Evolutionary conservation across 345 rosid species (phyloP).

Genomic region (Alliaria petiolata): DNA sequence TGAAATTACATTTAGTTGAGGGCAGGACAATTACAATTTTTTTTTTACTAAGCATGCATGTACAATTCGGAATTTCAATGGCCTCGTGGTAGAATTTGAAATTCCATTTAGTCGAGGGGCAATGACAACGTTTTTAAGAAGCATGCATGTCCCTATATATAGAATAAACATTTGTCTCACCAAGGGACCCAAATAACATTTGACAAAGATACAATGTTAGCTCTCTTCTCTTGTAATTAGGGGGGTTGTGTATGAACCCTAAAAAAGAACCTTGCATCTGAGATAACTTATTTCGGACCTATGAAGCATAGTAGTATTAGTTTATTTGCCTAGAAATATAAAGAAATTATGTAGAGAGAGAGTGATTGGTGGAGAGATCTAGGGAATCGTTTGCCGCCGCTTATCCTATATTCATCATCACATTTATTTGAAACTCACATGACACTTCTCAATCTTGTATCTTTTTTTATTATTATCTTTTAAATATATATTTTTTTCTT

Average conservation of each 20-base stretch:
- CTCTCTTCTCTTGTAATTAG: neutral
- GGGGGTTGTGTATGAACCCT: conserved; percentile 22
- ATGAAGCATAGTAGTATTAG: neutral
- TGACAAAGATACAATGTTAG: neutral
- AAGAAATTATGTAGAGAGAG: neutral
- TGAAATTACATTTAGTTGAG: neutral
- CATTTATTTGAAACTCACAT: neutral
- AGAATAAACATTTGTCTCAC: neutral
- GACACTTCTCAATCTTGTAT: neutral
- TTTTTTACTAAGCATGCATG: too few species aligned
- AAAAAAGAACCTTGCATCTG: neutral
- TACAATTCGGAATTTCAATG: neutral
- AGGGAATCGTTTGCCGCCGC: conserved; percentile 36
- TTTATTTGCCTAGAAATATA: neutral
- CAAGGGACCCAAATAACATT: neutral
- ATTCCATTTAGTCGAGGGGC: neutral
- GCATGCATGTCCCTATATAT: too few species aligned
- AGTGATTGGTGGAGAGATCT: conserved; percentile 37
- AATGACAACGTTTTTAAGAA: too few species aligned
- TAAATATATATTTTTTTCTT: neutral
- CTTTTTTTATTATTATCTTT: neutral
- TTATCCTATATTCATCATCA: conserved; percentile 1
- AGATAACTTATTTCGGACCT: neutral
- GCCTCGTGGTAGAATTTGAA: neutral
- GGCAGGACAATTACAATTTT: too few species aligned